phyloP scores from a whole-genome alignment of 345 rosid genomes.

The Balakata baccata region DNA sequence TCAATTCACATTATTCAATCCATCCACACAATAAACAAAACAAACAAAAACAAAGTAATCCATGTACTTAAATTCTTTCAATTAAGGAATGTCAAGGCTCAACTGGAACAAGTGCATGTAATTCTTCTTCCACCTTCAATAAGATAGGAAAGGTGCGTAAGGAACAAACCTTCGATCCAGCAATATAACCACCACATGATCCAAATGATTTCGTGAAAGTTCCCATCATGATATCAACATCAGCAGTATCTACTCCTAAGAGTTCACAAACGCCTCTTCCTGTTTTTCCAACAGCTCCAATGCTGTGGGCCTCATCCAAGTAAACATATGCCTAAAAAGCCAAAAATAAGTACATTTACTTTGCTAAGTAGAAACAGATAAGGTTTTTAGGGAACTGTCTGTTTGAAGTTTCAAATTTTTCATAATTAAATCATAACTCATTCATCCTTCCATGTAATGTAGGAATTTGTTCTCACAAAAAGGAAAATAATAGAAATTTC shows the following conservation, averaged over 20 bases:
- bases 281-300: conserved; percentile 91
- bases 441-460: not conserved
- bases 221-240: conserved; percentile 99
- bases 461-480: not conserved
- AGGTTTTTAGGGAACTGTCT: not conserved
- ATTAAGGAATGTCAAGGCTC: not conserved
- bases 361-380: not conserved
- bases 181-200: conserved; percentile 96
- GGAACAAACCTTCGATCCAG: conserved; percentile 77
- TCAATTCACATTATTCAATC: not conserved
- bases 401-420: not conserved
- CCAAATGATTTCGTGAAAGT: conserved; percentile 98
- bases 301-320: conserved; percentile 98
- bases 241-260: conserved; percentile 82
- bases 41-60: not conserved
- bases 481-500: not conserved
- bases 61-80: not conserved
- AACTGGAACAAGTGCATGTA: not conserved
- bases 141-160: not conserved
- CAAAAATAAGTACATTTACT: not conserved
- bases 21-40: not conserved
- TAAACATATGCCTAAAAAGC: conserved; percentile 63
- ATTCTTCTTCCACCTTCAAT: not conserved
- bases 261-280: conserved; percentile 98
- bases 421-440: not conserved